Percentiles rank a stretch among this genome's conserved stretches.
Evolutionary conservation across 2,329 filamentous ascomycete genomes (phyloP).

Genomic region (Colletotrichum echinochloae): DNA sequence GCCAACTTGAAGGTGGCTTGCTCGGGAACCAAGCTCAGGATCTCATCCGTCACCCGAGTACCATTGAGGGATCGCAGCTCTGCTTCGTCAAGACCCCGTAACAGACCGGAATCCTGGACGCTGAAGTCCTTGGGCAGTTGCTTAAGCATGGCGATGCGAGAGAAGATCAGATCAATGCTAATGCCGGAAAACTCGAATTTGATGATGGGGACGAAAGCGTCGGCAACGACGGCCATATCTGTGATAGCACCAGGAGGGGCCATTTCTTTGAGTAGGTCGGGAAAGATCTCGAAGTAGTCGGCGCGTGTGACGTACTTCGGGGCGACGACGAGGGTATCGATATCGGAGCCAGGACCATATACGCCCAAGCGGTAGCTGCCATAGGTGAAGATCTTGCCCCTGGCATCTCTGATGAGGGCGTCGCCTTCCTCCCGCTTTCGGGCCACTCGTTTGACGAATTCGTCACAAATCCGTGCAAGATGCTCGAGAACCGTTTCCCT

Average conservation of each 20-base stretch:
- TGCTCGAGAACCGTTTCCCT: conserved; percentile 80
- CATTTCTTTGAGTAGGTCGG: conserved; percentile 81
- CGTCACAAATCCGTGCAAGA: conserved; percentile 82
- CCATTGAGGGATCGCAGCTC: conserved; percentile 93
- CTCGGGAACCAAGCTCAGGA: conserved; percentile 88
- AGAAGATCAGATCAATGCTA: conserved; percentile 94
- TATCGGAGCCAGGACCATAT: conserved; percentile 95
- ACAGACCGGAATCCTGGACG: conserved; percentile 84
- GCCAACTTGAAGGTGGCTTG: conserved; percentile 90
- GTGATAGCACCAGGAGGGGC: conserved; percentile 83
- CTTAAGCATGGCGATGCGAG: conserved; percentile 76
- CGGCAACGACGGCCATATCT: conserved; percentile 85
- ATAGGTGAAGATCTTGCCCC: conserved; percentile 95
- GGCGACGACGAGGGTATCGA: conserved; percentile 93
- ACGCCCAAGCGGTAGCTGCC: conserved; percentile 96
- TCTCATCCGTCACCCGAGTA: conserved; percentile 93
- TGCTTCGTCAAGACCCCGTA: conserved; percentile 87
- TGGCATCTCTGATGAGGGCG: conserved; percentile 82
- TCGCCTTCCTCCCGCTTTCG: conserved; percentile 77
- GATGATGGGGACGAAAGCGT: conserved; percentile 96
- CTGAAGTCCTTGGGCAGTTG: conserved; percentile 79
- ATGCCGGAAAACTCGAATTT: conserved; percentile 93
- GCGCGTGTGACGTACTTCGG: conserved; percentile 89
- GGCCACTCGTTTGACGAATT: conserved; percentile 88
- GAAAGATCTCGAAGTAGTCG: conserved; percentile 93